Evolutionary conservation across 345 rosid genomes (phyloP), one percentile per base, ranked within the genome.

Genomic region (Toxicodendron radicans): DNA sequence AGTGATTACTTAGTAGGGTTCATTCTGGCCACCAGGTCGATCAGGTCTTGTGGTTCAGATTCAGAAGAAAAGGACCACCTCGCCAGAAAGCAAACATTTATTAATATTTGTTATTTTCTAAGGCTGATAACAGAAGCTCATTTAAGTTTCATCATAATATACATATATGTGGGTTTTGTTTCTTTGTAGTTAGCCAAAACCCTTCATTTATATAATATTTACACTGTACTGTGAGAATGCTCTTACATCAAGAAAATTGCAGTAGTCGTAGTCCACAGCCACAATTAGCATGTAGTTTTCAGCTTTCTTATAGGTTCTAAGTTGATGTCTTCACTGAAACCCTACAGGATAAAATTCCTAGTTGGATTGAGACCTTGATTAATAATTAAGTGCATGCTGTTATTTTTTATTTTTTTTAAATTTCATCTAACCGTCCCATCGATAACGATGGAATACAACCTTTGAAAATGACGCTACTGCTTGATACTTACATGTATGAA

Each of bases 391-490:
- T 16, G 6, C 13, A 10, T 10, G 33, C 35, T 64, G 30, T 24
- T 51, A 2, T 51, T 54, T 72, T 49, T 12, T 33, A 21, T 51
- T 13, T 64, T 32, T 10, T 54, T 1, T n/a, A 20, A 45, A 7
- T 59, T 60, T 41, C 46, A 23, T 65, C 23, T 32, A 67, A 72
- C 59, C 53, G 66, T 63, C 58, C 67, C 61, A 70, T 72, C 74
- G 46, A 38, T 1, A 75, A 75, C 58, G 73, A 73, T 72, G 73
- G 70, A 12, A 52, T 49, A 63, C 48, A 66, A 76, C 3, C 8
- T 38, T 38, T 75, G 85, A 83, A 81, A 86, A 79, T 78, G 85
- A 78, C 87, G 59, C 58, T 62, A 60, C 53, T 64, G 60, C 79
- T 73, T 58, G 69, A 70, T n/a, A 23, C n/a, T 58, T 78, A 30